phyloP scores from a whole-genome alignment of 352 stramenopile species.

The Lagenidium giganteum region DNA sequence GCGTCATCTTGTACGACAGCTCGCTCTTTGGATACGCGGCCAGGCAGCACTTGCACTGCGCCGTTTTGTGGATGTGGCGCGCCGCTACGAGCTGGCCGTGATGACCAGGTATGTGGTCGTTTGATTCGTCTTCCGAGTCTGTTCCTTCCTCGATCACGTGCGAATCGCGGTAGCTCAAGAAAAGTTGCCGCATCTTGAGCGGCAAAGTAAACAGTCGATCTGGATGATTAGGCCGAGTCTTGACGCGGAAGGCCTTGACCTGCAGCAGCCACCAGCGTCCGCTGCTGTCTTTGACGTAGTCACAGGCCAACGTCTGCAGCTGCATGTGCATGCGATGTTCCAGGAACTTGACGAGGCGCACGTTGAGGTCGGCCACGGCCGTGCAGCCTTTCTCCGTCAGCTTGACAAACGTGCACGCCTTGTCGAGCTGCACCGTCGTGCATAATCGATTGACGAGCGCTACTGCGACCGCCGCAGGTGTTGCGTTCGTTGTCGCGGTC shows the following conservation, averaged over 20 bases:
- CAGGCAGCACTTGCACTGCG: constrained; percentile 79
- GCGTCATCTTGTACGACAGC: constrained; percentile 83
- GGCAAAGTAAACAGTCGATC: constrained; percentile 37
- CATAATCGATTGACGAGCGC: constrained; percentile 50
- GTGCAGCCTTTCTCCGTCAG: constrained; percentile 67
- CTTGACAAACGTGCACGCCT: constrained; percentile 74
- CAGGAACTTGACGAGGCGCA: constrained; percentile 67
- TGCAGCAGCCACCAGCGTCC: constrained; percentile 78
- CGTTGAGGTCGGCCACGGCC: constrained; percentile 59
- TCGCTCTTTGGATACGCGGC: constrained; percentile 67
- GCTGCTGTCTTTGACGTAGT: constrained; percentile 66
- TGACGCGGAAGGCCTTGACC: constrained; percentile 71
- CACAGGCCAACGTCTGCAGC: constrained; percentile 57
- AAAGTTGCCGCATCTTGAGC: constrained; percentile 31
- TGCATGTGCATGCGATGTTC: constrained; percentile 56
- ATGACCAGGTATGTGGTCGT: constrained; percentile 8
- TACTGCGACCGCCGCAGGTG: constrained; percentile 6
- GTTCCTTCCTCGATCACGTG: constrained; percentile 51
- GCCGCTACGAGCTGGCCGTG: constrained; percentile 28
- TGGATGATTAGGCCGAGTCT: constrained; percentile 16
- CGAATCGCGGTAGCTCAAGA: constrained; percentile 65
- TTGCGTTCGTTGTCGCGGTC: too few relatives aligned
- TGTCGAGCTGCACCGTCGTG: constrained; percentile 58
- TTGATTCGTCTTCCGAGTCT: constrained; percentile 40
- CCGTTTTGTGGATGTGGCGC: constrained; percentile 61